phyloP scores from a whole-genome alignment of 805 yeast genomes.

The Debaryomyces prosopidis region DNA sequence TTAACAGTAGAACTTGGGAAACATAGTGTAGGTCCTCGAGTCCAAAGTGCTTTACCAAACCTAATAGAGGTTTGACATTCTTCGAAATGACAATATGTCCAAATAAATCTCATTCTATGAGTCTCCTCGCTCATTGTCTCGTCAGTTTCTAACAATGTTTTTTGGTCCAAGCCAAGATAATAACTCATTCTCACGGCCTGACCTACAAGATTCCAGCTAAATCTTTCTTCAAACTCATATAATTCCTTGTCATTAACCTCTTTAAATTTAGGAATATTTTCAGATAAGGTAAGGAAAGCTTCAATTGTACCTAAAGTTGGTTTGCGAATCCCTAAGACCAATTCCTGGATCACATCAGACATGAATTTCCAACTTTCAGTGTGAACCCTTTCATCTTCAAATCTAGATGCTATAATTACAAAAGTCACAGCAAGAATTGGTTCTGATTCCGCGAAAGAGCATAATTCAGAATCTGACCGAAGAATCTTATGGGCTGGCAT shows the following conservation, averaged over 20 bases:
- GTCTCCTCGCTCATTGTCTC: constrained; percentile 4
- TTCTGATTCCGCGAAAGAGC: constrained; percentile 3
- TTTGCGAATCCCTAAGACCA: constrained; percentile 2
- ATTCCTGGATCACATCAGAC: constrained; percentile 4
- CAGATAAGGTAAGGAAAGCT: constrained; percentile 2
- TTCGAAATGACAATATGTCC: constrained; percentile 5
- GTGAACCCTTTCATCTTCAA: constrained; percentile 3
- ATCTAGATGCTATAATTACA: constrained; percentile 4
- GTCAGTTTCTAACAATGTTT: constrained; percentile 2
- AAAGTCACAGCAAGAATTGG: constrained; percentile 4
- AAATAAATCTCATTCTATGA: constrained; percentile 4
- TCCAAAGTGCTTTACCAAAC: constrained; percentile 3
- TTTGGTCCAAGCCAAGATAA: constrained; percentile 4
- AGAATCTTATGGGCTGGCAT: constrained; percentile 3
- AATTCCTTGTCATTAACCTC: constrained; percentile 3
- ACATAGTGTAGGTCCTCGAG: constrained; percentile 4
- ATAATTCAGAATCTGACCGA: constrained; percentile 3
- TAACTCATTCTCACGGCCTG: constrained; percentile 5
- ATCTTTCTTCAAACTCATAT: constrained; percentile 4
- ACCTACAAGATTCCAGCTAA: constrained; percentile 4
- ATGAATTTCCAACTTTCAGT: constrained; percentile 3
- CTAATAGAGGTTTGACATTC: constrained; percentile 4
- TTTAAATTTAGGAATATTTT: constrained; percentile 2
- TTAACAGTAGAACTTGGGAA: constrained; percentile 2
- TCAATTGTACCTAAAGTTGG: constrained; percentile 5